A percentile compares a stretch with the other conserved stretches of the same genome.
phyloP scores from a whole-genome alignment of 495 filamentous ascomycete species.

The Penicillium salamii region DNA sequence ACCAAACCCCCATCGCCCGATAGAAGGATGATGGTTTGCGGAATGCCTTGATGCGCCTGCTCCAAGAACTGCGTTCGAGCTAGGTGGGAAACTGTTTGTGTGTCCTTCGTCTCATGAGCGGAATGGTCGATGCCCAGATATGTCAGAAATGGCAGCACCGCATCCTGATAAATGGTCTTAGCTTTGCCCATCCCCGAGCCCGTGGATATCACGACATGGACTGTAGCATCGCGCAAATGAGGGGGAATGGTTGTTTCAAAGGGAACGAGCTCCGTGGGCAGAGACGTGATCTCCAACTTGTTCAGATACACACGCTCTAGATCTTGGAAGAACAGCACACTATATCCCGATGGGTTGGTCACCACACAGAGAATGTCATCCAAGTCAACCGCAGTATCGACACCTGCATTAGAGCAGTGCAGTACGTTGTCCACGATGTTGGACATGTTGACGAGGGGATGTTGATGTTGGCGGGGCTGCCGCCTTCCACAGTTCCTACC shows the following conservation, averaged over 20 bases:
- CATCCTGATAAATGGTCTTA: constrained; percentile 48
- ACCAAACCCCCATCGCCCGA: constrained; percentile 83
- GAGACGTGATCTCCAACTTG: constrained; percentile 12
- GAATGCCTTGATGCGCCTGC: constrained; percentile 41
- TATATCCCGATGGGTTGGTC: constrained; percentile 9
- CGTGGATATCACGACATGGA: constrained; percentile 73
- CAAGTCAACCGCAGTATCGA: constrained; percentile 17
- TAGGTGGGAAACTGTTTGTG: constrained; percentile 60
- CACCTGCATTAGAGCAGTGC: constrained; percentile 14
- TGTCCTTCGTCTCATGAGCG: constrained; percentile 55
- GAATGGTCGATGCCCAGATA: constrained; percentile 41
- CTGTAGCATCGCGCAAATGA: constrained; percentile 18
- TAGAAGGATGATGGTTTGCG: constrained; percentile 68
- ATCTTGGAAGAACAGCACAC: constrained; percentile 19
- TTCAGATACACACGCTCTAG: constrained; percentile 6
- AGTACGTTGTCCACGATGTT: constrained; percentile 8
- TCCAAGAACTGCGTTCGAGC: constrained; percentile 47
- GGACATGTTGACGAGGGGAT: too few species aligned
- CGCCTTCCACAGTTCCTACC: too few species aligned
- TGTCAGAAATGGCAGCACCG: constrained; percentile 57
- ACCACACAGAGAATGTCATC: constrained; percentile 32
- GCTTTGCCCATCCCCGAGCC: constrained; percentile 68
- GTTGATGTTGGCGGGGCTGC: too few species aligned
- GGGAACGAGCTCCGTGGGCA: constrained; percentile 18
- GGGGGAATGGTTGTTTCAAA: constrained; percentile 21